phyloP scores from a whole-genome alignment of 2,329 filamentous ascomycete genomes.

The Penicillium sp. region DNA sequence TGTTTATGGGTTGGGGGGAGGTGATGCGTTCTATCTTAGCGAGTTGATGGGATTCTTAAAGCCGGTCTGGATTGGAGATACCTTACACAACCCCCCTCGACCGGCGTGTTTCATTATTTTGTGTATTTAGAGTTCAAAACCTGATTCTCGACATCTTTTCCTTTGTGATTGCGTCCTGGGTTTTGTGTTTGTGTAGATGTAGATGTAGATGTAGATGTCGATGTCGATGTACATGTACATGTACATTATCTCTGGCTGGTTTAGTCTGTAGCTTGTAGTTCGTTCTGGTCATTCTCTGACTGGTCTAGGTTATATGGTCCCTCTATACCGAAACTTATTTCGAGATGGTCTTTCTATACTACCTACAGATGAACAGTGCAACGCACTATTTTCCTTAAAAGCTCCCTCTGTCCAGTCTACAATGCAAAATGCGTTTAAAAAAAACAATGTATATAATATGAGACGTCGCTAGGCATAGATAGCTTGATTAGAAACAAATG shows the following conservation, averaged over 20 bases:
- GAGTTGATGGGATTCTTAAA: conserved; percentile 29
- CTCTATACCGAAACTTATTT: neutral
- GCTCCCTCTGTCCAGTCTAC: neutral
- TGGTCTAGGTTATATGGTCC: neutral
- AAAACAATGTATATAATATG: neutral
- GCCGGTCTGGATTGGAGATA: conserved; percentile 25
- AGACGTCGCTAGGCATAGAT: neutral
- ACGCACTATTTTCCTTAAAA: neutral
- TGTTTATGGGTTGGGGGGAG: neutral
- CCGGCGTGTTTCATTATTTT: conserved; percentile 39
- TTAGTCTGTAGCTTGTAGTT: neutral
- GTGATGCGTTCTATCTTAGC: conserved; percentile 18
- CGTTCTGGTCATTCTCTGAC: neutral
- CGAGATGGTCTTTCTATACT: neutral
- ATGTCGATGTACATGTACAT: too few species aligned
- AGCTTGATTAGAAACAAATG: neutral
- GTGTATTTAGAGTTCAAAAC: conserved; percentile 43
- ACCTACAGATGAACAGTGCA: neutral
- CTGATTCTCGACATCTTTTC: conserved; percentile 31
- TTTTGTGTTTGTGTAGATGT: neutral
- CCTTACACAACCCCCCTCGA: conserved; percentile 18
- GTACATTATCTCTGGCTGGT: too few species aligned
- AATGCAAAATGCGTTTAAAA: neutral
- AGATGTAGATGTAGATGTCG: neutral
- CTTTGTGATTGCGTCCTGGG: conserved; percentile 16